Conservation (phyloP, 495 filamentous ascomycete species). For the Lophiostoma macrostomum region DNA sequence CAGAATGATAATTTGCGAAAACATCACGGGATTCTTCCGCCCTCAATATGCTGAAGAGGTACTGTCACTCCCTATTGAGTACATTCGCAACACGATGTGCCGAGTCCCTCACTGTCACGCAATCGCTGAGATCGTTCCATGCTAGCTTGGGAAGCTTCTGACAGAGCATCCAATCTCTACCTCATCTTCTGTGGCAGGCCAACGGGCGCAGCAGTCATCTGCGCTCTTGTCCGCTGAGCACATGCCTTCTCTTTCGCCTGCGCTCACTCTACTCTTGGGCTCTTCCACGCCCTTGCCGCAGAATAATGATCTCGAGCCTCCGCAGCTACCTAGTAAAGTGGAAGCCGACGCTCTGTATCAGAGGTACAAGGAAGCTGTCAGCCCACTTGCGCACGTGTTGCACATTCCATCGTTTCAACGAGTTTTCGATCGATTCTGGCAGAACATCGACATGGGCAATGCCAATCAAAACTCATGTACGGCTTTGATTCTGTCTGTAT, state of each 20-base stretch:
- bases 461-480: slow-evolving; percentile 29
- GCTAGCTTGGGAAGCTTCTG: slow-evolving; percentile 31
- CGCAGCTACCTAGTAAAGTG: slow-evolving; percentile 23
- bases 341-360: slow-evolving; percentile 28
- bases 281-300: slow-evolving; percentile 3
- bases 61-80: neutral
- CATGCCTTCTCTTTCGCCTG: slow-evolving; percentile 28
- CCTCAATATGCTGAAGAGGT: slow-evolving; percentile 36
- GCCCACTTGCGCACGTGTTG: slow-evolving; percentile 30
- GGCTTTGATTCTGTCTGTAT: slow-evolving; percentile 28
- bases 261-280: slow-evolving; percentile 27
- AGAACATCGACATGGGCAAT: slow-evolving; percentile 29
- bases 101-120: neutral
- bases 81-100: neutral
- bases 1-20: slow-evolving; percentile 33
- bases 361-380: slow-evolving; percentile 30
- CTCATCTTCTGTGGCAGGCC: slow-evolving; percentile 20
- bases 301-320: slow-evolving; percentile 9
- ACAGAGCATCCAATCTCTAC: slow-evolving; percentile 15
- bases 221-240: slow-evolving; percentile 29
- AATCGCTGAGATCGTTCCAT: slow-evolving; percentile 15
- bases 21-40: slow-evolving; percentile 30
- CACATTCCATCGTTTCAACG: slow-evolving; percentile 32
- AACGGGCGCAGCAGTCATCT: slow-evolving; percentile 30
- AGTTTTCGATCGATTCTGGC: slow-evolving; percentile 30